These are phyloP conservation scores for Blastobotrys attinorum DNA, from an alignment of 805 yeast species.

Conservation along the genomic window DNA sequence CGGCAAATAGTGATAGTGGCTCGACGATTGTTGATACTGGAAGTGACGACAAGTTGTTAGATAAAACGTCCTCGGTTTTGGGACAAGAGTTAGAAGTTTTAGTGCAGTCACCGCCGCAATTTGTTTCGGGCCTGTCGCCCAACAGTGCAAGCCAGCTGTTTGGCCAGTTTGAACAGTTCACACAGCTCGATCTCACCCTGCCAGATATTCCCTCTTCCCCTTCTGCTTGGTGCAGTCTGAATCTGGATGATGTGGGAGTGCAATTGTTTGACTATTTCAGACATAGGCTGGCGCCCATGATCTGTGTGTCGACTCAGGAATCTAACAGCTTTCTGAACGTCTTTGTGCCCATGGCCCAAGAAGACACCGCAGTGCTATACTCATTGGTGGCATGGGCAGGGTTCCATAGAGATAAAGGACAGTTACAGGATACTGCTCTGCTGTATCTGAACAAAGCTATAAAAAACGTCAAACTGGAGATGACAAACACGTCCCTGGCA, in stretches of 20 bases:
- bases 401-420: slow-evolving; percentile 26
- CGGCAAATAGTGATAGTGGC: no score
- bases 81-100: no score
- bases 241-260: slow-evolving; percentile 37
- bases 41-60: not conserved
- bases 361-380: slow-evolving; percentile 41
- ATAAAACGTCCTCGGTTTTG: not conserved
- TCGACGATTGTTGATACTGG: no score
- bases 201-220: slow-evolving; percentile 1
- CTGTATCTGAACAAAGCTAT: slow-evolving; percentile 21
- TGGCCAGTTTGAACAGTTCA: not conserved
- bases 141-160: not conserved
- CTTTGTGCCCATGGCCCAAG: slow-evolving; percentile 45
- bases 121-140: not conserved
- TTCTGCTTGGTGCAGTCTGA: slow-evolving; percentile 12
- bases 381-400: slow-evolving; percentile 53
- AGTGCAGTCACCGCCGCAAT: not conserved
- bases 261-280: slow-evolving; percentile 44
- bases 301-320: slow-evolving; percentile 41
- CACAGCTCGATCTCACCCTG: not conserved
- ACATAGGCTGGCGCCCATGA: slow-evolving; percentile 31
- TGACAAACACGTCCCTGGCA: slow-evolving; percentile 41
- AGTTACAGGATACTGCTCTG: slow-evolving; percentile 22
- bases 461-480: slow-evolving; percentile 13
- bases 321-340: slow-evolving; percentile 46